Percentiles rank a stretch among this genome's conserved stretches.
These are phyloP conservation scores for Phialocephala sp. DNA, from an alignment of 2,329 filamentous ascomycete genomes.

Conservation along the genomic window DNA sequence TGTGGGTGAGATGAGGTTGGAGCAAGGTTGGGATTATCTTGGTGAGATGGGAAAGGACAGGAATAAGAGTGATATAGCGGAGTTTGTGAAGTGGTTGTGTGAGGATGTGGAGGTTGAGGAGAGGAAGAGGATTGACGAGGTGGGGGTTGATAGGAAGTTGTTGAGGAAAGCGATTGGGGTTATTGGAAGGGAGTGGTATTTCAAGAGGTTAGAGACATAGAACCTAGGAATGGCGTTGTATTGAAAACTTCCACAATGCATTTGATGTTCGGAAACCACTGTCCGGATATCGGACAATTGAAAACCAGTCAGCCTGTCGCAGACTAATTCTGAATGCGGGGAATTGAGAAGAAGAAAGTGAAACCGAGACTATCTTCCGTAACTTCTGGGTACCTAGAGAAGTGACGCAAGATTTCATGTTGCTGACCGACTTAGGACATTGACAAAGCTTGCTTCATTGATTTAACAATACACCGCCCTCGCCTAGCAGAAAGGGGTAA, in stretches of 20 bases:
- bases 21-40: constrained; percentile 33
- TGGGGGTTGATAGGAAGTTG: constrained; percentile 4
- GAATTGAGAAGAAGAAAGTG: too few species aligned
- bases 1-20: constrained; percentile 28
- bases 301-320: too few species aligned
- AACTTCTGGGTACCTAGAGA: neutral
- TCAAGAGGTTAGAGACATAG: neutral
- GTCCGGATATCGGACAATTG: too few species aligned
- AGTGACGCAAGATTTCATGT: neutral
- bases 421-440: too few species aligned
- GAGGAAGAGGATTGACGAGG: constrained; percentile 11
- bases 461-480: neutral
- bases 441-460: too few species aligned
- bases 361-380: too few species aligned
- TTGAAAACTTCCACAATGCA: neutral
- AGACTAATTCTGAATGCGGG: too few species aligned
- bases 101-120: constrained; percentile 27
- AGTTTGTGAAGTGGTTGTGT: constrained; percentile 29
- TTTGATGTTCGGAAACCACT: too few species aligned
- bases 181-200: constrained; percentile 16
- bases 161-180: neutral
- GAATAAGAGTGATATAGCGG: constrained; percentile 12
- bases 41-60: constrained; percentile 26
- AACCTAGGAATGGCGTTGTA: neutral
- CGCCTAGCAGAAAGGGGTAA: constrained; percentile 1